Evolutionary conservation across 768 basidiomycete species (phyloP).

Genomic region (Russula griseocarnosa): DNA sequence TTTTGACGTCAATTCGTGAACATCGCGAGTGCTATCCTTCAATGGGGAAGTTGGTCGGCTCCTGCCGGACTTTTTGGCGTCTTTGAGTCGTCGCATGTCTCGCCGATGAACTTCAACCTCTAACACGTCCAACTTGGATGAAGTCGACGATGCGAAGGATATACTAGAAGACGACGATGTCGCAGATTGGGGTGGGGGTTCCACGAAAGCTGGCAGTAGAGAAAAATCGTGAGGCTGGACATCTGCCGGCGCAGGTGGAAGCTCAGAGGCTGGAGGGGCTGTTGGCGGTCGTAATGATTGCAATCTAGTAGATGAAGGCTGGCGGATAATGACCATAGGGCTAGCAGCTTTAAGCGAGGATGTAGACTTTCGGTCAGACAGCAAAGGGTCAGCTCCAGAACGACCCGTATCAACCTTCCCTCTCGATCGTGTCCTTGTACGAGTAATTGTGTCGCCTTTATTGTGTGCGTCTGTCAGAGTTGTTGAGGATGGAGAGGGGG

Average conservation of each 20-base stretch:
- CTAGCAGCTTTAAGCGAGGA: conserved; percentile 8
- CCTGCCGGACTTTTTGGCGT: conserved; percentile 13
- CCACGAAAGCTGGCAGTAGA: conserved; percentile 22
- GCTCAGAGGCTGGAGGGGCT: conserved; percentile 13
- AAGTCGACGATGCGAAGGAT: conserved; percentile 27
- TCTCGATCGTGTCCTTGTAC: conserved; percentile 20
- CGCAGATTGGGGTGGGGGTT: conserved; percentile 11
- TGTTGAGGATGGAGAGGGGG: conserved; percentile 25
- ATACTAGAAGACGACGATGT: conserved; percentile 24
- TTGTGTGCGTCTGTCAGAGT: conserved; percentile 20
- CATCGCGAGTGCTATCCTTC: conserved; percentile 9
- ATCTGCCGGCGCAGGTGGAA: conserved; percentile 23
- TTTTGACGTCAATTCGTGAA: neutral
- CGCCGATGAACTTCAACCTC: conserved; percentile 8
- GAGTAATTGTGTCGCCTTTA: neutral
- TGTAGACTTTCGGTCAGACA: conserved; percentile 6
- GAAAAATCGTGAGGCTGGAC: conserved; percentile 8
- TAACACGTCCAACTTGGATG: conserved; percentile 12
- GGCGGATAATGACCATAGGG: conserved; percentile 24
- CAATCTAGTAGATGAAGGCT: conserved; percentile 23
- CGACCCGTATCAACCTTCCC: conserved; percentile 21
- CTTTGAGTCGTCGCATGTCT: conserved; percentile 17
- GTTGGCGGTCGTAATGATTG: conserved; percentile 17
- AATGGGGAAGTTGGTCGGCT: conserved; percentile 19
- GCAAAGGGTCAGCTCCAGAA: neutral